phyloP scores from a whole-genome alignment of 2,329 filamentous ascomycete genomes.

The Pseudocercospora vitis region DNA sequence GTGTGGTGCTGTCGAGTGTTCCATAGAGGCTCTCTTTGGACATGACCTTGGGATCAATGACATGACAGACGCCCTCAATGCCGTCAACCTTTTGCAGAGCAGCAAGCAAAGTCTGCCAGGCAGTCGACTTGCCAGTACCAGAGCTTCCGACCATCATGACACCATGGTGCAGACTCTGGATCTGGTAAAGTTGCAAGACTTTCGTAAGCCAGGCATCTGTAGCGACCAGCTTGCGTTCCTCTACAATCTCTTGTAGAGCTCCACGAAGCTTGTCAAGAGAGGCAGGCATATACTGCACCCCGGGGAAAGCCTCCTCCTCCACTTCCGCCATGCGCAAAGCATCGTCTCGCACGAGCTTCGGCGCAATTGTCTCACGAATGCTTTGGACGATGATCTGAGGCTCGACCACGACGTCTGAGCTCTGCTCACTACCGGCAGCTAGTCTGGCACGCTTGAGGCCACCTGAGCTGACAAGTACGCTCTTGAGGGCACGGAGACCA shows the following conservation, averaged over 20 bases:
- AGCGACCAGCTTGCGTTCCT: constrained; percentile 81
- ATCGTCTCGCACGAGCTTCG: constrained; percentile 91
- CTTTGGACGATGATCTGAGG: constrained; percentile 99
- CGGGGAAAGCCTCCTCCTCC: constrained; percentile 84
- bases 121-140: constrained; percentile 92
- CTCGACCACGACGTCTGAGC: constrained; percentile 70
- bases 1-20: constrained; percentile 90
- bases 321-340: constrained; percentile 84
- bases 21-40: constrained; percentile 97
- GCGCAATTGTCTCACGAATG: constrained; percentile 95
- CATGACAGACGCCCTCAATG: constrained; percentile 90
- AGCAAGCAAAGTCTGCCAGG: constrained; percentile 89
- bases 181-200: constrained; percentile 93
- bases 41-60: constrained; percentile 99
- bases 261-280: constrained; percentile 76
- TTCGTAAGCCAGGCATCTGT: constrained; percentile 98
- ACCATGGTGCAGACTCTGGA: constrained; percentile 96
- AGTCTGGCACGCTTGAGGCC: constrained; percentile 87
- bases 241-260: constrained; percentile 79
- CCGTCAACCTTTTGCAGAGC: constrained; percentile 88
- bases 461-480: constrained; percentile 95
- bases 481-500: constrained; percentile 94
- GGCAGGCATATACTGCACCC: constrained; percentile 87
- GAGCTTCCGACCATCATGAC: constrained; percentile 99
- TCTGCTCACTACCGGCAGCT: constrained; percentile 54